Conservation (phyloP, 2,329 filamentous ascomycete genomes). For the Dothistroma pini region DNA sequence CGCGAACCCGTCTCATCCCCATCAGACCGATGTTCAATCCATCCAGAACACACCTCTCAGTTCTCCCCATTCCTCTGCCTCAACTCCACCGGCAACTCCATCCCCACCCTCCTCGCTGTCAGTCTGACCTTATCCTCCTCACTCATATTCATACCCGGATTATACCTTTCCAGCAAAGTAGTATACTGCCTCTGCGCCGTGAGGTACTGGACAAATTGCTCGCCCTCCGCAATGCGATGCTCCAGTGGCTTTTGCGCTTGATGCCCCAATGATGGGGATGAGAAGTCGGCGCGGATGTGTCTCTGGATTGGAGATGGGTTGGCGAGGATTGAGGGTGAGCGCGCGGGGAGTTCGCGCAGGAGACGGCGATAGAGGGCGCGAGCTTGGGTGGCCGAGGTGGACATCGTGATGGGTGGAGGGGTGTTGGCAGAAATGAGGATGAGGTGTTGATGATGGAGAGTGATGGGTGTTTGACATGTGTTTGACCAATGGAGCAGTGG, state of each 20-base stretch:
- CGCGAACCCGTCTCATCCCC: background rate
- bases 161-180: constrained; percentile 82
- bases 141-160: constrained; percentile 84
- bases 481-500: too few relatives aligned
- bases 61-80: background rate
- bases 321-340: constrained; percentile 50
- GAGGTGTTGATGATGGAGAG: background rate
- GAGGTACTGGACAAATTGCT: constrained; percentile 77
- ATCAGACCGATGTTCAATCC: background rate
- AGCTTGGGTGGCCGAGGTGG: constrained; percentile 44
- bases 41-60: background rate
- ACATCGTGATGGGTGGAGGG: constrained; percentile 29
- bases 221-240: constrained; percentile 52
- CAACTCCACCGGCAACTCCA: constrained; percentile 71
- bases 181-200: constrained; percentile 81
- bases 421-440: background rate
- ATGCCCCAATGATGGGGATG: constrained; percentile 40
- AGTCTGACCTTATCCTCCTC: constrained; percentile 78
- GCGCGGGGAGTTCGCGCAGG: constrained; percentile 82
- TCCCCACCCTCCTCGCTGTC: constrained; percentile 81
- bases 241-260: constrained; percentile 29
- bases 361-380: constrained; percentile 83
- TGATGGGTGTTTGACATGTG: background rate
- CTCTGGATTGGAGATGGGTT: constrained; percentile 65
- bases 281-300: constrained; percentile 64